Evolutionary conservation across 176 grass and related monocot genomes (phyloP), one percentile per base, ranked within the genome.

Genomic region (Cenchrus americanus): DNA sequence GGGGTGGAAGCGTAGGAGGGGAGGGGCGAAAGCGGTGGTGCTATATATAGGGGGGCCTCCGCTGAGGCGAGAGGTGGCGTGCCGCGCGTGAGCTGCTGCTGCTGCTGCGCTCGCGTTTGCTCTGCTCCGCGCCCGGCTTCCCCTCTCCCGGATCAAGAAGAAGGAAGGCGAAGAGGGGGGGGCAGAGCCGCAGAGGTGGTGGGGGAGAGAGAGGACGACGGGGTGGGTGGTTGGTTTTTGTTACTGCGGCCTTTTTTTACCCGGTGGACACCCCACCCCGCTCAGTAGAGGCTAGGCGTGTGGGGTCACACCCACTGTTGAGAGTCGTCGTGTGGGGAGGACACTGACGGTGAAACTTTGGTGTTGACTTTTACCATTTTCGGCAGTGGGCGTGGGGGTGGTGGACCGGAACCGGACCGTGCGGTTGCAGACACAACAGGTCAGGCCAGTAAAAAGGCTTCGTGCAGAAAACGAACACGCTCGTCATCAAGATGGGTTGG

Each of bases 341-440:
- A 40, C 14, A 24, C 27, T 13, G 22, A 24, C 55, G 65, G 75
- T 78, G 65, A 60, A 84, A 80, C 61, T 10, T 24, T 19, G 72
- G 47, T 15, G 78, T 86, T 86, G 88, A 89, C 83, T 71, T 89
- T 71, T 72, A 71, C 71, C 83, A 34, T 86, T 86, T 86, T 17
- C 10, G 71, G 83, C 55, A 10, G 78, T 26, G 47, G 55, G 64
- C 2, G 59, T 58, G 55, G n/a, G n/a, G n/a, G 59, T 22, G 71
- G 30, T 60, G 71, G 65, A 48, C 50, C 41, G 68, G 24, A 5
- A 44, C 50, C 50, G 4, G 14, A 52, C 13, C 2, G 27, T 18
- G 63, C 10, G 18, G 42, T 37, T 37, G 34, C 34, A 37, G 34
- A 37, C 34, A 37, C 34, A 37, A 37, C 34, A 37, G 34, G 34